Base-by-base conservation (phyloP, 495 filamentous ascomycete species). In the Penicillium flavigenum region DNA sequence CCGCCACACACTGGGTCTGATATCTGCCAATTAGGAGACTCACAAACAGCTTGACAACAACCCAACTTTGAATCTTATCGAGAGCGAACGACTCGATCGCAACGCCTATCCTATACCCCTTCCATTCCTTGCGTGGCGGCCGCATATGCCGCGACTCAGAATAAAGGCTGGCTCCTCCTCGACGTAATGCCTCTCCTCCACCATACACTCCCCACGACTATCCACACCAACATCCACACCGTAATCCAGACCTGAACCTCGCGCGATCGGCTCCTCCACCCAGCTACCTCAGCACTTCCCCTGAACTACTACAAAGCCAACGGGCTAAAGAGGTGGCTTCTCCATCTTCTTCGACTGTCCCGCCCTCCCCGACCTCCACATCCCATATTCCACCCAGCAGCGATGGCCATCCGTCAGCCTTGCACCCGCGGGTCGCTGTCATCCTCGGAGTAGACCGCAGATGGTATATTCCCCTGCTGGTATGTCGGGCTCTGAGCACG, bases 401-500 rank as follows among this genome's bases (percentile, higher is more conserved):
- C 56, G 74, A 76, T 63, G 65, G 66, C 39, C 69, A 51, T 39
- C 46, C 71, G 7, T 76, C 73, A 26, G 70, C 70, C 29, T 66
- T 86, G 43, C 85, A 86, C 65, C 86, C 86, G 5, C 82, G 84
- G 12, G 81, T 87, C 34, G 86, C 86, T 22, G 82, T 86, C 48
- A 76, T 88, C 34, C 68, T 88, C 11, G 86, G 85, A 3, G 81
- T 88, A 5, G 81, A 82, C 44, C 76, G 75, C 54, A 78, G 77
- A 54, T 88, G 85, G 79, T 80, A 86, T 65, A 68, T 86, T 39
- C 86, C 86, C 8, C 69, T 88, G 47, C 68, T 87, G 5, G 72
- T 86, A 41, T 83, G 82, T 51, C 80, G 86, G 17, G 83, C 83
- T 10, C 64, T 88, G 62, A 83, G 79, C 51, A 85, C 82, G 11